Evolutionary conservation across 495 filamentous ascomycete genomes (phyloP), one percentile per base, ranked within the genome.

Genomic region (Lepraria neglecta): DNA sequence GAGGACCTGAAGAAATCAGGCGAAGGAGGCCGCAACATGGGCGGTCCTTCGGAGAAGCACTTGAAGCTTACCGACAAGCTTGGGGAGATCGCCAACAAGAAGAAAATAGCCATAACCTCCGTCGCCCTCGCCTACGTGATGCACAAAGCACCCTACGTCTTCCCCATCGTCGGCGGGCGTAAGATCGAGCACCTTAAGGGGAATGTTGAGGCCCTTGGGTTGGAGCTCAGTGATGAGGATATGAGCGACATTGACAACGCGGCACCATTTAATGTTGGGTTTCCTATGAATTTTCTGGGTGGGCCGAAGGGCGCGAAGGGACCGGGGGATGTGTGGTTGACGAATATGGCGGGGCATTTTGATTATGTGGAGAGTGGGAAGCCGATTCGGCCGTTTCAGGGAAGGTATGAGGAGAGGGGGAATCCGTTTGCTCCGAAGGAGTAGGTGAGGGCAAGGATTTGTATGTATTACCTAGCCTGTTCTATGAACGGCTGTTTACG

Each of bases 61-160:
- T 75, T 79, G 58, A 79, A 80, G 48, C 75, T 89, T 35, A 79
- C 79, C 38, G 62, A 70, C 35, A 77, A 76, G 0, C 74, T 91
- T 12, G 86, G 88, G 59, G 70, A 75, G 10, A 72, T 90, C 28
- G 84, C 83, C 0, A 75, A 78, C 6, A 70, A 68, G 52, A 83
- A 83, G 65, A 74, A 74, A 5, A 79, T 75, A 12, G 58, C 65
- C 1, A 65, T 81, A 19, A 75, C 74, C 0, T 67, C 64, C 51
- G 64, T 77, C 11, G 87, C 87, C 6, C 70, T 90, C 45, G 87
- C 88, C 3, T 91, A 91, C 70, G 84, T 91, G 6, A 78, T 84
- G 70, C 77, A 81, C 69, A 91, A 91, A 71, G 75, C 85, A 14
- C 84, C 87, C 0, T 86, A 90, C 64, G 86, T 89, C 28, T 91